Base-by-base conservation (phyloP, 2,329 filamentous ascomycete genomes). In the Clonostachys chloroleuca region DNA sequence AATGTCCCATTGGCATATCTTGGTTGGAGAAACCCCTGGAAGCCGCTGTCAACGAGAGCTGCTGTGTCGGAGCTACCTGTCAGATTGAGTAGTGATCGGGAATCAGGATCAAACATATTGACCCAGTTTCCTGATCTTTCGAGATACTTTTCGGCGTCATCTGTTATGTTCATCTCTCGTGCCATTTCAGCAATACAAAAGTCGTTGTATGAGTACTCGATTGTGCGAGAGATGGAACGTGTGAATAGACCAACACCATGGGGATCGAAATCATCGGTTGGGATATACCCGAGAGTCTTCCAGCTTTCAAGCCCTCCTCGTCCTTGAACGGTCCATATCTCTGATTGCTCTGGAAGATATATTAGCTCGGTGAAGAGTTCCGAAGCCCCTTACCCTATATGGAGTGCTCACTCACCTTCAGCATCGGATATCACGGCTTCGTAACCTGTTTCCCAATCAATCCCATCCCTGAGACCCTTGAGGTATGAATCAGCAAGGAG, bases 171-270 rank as follows among this genome's bases (percentile, higher is more conserved):
- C 16, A 89, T 63, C 0, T 67, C 76, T 16, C 73, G 68, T 6
- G 86, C 84, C 45, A 90, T 74, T 34, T 77, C 65, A 1, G 81
- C 77, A 47, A 89, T 84, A 55, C 81, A 84, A 55, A 85, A 92
- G 64, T 92, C 88, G 52, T 92, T 79, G 64, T 92, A 92, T 1
- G 86, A 84, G 59, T 92, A 92, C 60, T 92, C 88, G 5, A 92
- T 79, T 0, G 86, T 90, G 4, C 88, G 76, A 3, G 83, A 89
- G 33, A 92, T 78, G 47, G 78, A 84, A 7, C 88, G 79, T 0
- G 85, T 87, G 54, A 80, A 77, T 0, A 83, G 76, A 0, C 87
- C 87, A 2, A 75, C 73, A 9, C 84, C 84, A 35, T 77, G 70
- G 0, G 72, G 70, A 57, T 90, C 87, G 30, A 74, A 75, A 58